Evolutionary conservation across 2,329 filamentous ascomycete species (phyloP).

Genomic region (Diaporthe sp.): DNA sequence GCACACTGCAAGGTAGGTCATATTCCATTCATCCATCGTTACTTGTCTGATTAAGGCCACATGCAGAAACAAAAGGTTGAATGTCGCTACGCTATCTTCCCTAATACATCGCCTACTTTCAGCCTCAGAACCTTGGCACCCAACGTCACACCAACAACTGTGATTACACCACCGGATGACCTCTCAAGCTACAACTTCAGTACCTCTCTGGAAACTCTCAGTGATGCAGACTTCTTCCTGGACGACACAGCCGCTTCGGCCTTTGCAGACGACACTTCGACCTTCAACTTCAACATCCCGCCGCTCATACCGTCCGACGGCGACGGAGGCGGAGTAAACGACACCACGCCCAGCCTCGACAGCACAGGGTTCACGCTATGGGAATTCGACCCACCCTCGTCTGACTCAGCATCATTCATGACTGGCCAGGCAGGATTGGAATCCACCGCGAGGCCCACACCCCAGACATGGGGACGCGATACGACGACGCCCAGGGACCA

Average conservation of each 20-base stretch:
- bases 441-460: neutral
- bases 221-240: neutral
- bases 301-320: neutral
- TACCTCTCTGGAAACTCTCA: neutral
- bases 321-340: neutral
- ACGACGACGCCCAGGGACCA: neutral
- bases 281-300: neutral
- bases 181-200: neutral
- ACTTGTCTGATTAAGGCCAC: neutral
- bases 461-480: neutral
- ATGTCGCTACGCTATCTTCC: neutral
- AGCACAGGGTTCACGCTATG: neutral
- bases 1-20: neutral
- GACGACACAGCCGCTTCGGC: neutral
- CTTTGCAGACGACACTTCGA: neutral
- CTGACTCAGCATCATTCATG: neutral
- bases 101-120: neutral
- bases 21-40: too few species aligned
- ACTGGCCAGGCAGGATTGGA: neutral
- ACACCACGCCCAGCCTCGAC: neutral
- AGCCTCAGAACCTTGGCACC: neutral
- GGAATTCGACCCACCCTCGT: neutral
- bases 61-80: neutral
- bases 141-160: neutral
- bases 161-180: neutral